A percentile compares a stretch with the other conserved stretches of the same genome.
Conservation (phyloP, 371 early-diverging fungal species). For the Lichtheimia corymbifera region DNA sequence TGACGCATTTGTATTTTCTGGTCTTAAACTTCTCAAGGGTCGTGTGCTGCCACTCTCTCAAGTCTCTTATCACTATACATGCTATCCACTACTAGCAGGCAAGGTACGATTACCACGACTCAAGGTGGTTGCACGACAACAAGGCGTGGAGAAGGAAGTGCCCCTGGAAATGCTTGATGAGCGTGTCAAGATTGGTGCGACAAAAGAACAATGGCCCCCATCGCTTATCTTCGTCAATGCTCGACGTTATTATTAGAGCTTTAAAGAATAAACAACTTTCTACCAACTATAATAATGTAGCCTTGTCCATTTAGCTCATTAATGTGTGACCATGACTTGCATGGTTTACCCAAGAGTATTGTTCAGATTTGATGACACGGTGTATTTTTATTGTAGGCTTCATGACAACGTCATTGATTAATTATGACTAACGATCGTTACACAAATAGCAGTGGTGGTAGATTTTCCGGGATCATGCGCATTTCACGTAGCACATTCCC, state of each 20-base stretch:
- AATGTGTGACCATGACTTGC: no score
- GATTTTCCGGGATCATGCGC: no score
- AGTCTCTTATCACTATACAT: slow-evolving; percentile 37
- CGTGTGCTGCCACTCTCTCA: slow-evolving; percentile 59
- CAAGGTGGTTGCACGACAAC: slow-evolving; percentile 44
- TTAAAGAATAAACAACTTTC: not conserved
- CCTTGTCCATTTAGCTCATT: no score
- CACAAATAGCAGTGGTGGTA: no score
- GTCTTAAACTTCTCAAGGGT: slow-evolving; percentile 61
- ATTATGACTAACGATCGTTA: no score
- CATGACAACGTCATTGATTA: no score
- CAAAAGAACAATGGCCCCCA: slow-evolving; percentile 16
- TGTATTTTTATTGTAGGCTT: no score
- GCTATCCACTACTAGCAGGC: slow-evolving; percentile 53
- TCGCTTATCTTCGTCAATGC: slow-evolving; percentile 30
- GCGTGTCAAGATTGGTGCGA: slow-evolving; percentile 23
- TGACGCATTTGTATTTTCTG: slow-evolving; percentile 76
- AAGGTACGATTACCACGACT: slow-evolving; percentile 54
- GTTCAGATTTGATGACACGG: no score
- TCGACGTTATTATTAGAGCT: slow-evolving; percentile 21
- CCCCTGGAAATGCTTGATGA: slow-evolving; percentile 28
- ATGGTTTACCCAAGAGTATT: no score
- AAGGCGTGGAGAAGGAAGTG: slow-evolving; percentile 38
- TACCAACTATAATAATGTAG: no score
- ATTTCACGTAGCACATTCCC: no score